Evolutionary conservation across 768 basidiomycete genomes (phyloP).

Genomic region (Boletus reticuloceps): DNA sequence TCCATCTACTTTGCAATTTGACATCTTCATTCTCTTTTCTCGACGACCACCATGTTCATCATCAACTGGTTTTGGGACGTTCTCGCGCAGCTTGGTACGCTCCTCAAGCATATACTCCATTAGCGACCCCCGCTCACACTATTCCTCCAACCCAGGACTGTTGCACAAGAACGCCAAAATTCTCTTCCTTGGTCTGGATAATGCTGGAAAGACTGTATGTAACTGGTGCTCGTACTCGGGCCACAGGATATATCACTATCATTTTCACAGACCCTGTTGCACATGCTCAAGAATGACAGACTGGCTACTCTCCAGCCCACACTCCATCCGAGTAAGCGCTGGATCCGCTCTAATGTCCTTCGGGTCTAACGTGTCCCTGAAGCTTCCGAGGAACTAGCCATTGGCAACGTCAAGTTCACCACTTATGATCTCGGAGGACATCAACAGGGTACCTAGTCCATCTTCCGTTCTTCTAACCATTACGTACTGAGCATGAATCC

Average conservation of each 20-base stretch:
- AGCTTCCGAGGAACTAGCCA: slow-evolving; percentile 99
- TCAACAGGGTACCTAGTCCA: slow-evolving; percentile 69
- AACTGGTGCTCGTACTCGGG: neutral
- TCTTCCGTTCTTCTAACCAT: neutral
- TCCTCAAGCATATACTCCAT: slow-evolving; percentile 1
- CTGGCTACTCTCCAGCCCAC: slow-evolving; percentile 97
- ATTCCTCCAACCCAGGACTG: slow-evolving; percentile 53
- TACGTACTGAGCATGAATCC: neutral
- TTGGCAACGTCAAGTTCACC: slow-evolving; percentile 98
- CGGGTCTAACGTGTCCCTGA: slow-evolving; percentile 10
- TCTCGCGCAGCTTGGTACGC: slow-evolving; percentile 85
- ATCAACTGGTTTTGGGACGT: slow-evolving; percentile 97
- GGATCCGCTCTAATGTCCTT: neutral
- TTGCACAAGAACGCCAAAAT: slow-evolving; percentile 99
- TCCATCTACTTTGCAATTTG: slow-evolving; percentile 10
- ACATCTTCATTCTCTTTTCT: slow-evolving; percentile 18
- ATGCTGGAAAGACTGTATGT: slow-evolving; percentile 97
- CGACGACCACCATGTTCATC: slow-evolving; percentile 63
- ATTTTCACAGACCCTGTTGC: slow-evolving; percentile 74
- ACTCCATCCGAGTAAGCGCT: slow-evolving; percentile 88
- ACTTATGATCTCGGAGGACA: slow-evolving; percentile 99
- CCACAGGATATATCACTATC: slow-evolving; percentile 1
- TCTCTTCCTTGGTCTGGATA: slow-evolving; percentile 97
- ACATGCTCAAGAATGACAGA: slow-evolving; percentile 99
- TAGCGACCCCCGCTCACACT: neutral